Conservation (phyloP, 768 basidiomycete genomes). For the Serendipita vermifera region DNA sequence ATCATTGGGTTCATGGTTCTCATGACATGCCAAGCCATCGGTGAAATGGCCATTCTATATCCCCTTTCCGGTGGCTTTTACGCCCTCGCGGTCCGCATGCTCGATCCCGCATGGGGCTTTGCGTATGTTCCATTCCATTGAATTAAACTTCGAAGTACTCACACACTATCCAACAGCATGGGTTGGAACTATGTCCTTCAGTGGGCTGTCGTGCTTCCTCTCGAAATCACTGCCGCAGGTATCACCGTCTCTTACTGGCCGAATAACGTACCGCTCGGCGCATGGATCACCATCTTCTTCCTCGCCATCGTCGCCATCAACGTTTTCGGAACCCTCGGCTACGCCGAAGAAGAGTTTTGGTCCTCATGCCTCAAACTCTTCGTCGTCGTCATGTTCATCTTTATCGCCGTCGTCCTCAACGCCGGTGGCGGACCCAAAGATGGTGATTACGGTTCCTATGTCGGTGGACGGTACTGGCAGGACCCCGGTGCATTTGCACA, state of each 20-base stretch:
- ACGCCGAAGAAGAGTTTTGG: constrained; percentile 23
- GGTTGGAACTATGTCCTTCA: constrained; percentile 24
- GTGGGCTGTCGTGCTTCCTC: constrained; percentile 23
- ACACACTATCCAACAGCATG: no score
- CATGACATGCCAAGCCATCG: background rate
- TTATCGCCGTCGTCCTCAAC: constrained; percentile 25
- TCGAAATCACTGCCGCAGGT: constrained; percentile 24
- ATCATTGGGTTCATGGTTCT: constrained; percentile 20
- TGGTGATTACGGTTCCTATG: constrained; percentile 21
- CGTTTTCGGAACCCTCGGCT: constrained; percentile 18
- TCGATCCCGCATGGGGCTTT: background rate
- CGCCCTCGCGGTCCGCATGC: background rate
- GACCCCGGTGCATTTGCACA: constrained; percentile 20
- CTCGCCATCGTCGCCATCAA: constrained; percentile 17
- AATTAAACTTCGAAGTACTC: no score
- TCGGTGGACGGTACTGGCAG: constrained; percentile 21
- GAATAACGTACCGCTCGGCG: constrained; percentile 14
- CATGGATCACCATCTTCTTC: constrained; percentile 17
- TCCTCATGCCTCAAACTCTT: constrained; percentile 24
- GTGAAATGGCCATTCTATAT: constrained; percentile 22
- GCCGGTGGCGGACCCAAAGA: constrained; percentile 25
- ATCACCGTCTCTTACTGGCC: constrained; percentile 18
- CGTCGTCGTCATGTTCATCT: constrained; percentile 24
- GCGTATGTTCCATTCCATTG: no score
- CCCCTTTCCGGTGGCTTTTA: constrained; percentile 21